Evolutionary conservation across 805 yeast genomes (phyloP), one percentile per base, ranked within the genome.

Genomic region (Candida ipomoeae): DNA sequence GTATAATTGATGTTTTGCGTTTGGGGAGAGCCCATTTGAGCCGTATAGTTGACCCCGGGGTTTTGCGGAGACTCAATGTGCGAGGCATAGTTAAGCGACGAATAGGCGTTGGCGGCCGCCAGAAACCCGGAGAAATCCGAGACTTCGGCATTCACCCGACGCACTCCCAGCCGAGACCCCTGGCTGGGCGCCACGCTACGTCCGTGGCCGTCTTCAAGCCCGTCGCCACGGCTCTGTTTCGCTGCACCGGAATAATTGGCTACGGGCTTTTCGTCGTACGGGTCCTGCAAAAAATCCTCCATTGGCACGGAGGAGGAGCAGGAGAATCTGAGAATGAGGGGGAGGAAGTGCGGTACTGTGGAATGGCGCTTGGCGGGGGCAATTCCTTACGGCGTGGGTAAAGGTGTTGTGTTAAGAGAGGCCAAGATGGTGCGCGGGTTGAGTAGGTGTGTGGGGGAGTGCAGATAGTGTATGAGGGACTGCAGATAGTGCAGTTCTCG

Each of bases 221-320:
- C 42, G 8, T 38, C 41, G 6, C 6, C 29, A 6, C 8, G 42
- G 14, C 14, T 23, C 18, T 18, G 10, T 15, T 40, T 40, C 34
- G 20, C 43, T 11, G 43, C 11, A 26, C 29, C 11, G 29, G 29
- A 26, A 11, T 23, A 29, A n/a, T 15, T 26, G 13, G 34, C 38
- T 4, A 6, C 37, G n/a, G 43, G 29, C 15, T 48, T 39, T 17
- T 51, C 50, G 23, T 51, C 55, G 44, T 48, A 46, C 2, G 55
- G 54, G 21, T 53, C 53, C 20, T 48, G 47, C 26, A 51, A 43
- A 18, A 50, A 53, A 26, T 49, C 51, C 35, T 53, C 55, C 56
- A 53, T 53, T 40, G 36, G 45, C 29, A 18, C 14, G 40, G 5
- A 37, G 40, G 5, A 37, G 29, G 11, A 26, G 29, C 29, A 8